phyloP scores from a whole-genome alignment of 495 filamentous ascomycete species.

The Rusavskia elegans region DNA sequence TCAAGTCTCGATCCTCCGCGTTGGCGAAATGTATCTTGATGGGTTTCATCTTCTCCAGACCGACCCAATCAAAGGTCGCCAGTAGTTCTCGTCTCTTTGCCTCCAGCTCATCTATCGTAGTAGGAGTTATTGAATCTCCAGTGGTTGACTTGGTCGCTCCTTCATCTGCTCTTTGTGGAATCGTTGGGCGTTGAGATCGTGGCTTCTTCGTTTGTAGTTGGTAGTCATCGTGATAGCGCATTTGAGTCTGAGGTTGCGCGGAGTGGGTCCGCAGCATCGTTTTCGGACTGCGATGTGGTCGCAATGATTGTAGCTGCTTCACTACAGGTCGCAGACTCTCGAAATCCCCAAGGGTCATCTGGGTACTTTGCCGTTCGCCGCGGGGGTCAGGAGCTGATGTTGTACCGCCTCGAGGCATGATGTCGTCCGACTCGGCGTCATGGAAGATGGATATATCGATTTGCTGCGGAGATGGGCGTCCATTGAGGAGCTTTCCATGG shows the following conservation, averaged over 20 bases:
- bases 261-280: neutral
- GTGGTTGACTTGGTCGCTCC: too few species aligned
- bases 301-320: constrained; percentile 4
- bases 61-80: constrained; percentile 9
- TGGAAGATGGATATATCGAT: constrained; percentile 2
- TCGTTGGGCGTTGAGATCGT: too few species aligned
- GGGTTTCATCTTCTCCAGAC: constrained; percentile 6
- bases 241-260: too few species aligned
- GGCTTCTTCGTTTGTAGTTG: too few species aligned
- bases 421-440: neutral
- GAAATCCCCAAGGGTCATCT: constrained; percentile 6
- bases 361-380: neutral
- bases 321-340: constrained; percentile 5
- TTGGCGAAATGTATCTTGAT: constrained; percentile 9
- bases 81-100: constrained; percentile 10
- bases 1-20: constrained; percentile 9
- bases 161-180: too few species aligned
- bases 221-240: too few species aligned
- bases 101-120: constrained; percentile 1
- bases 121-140: too few species aligned
- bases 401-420: neutral
- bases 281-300: neutral
- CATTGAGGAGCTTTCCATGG: constrained; percentile 5
- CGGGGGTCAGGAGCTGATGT: neutral
- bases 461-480: neutral